phyloP scores from a whole-genome alignment of 345 rosid genomes.

The Eucalyptus tenuipes region DNA sequence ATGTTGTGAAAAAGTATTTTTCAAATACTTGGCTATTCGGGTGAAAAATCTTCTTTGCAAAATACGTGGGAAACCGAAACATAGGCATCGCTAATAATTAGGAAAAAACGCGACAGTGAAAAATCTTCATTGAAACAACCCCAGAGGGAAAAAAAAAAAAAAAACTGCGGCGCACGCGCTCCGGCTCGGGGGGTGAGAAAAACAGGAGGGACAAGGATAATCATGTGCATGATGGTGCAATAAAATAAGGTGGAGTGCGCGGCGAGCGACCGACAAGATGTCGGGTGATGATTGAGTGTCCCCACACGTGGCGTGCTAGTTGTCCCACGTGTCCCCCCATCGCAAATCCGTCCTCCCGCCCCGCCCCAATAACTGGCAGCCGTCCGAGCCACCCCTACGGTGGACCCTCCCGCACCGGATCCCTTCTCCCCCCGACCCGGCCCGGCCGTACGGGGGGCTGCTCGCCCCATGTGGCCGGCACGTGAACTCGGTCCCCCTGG shows the following conservation, averaged over 20 bases:
- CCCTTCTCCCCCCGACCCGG: neutral
- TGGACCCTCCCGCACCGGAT: neutral
- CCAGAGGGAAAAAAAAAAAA: neutral
- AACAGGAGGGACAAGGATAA: neutral
- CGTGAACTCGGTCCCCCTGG: neutral
- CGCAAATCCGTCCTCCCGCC: neutral
- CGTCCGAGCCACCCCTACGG: neutral
- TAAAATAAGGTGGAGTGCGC: neutral
- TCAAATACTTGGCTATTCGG: no score
- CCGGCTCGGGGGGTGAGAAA: neutral
- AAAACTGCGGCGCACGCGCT: neutral
- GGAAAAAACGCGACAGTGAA: neutral
- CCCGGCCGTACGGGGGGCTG: neutral
- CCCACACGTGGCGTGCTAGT: constrained; percentile 23
- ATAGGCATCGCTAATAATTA: no score
- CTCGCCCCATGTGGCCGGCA: neutral
- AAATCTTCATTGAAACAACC: neutral
- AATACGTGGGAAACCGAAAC: no score
- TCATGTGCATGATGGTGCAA: neutral
- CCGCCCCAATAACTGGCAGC: neutral
- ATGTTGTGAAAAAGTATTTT: no score
- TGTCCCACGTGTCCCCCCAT: constrained; percentile 8
- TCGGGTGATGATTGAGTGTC: constrained; percentile 21
- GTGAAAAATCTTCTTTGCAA: no score
- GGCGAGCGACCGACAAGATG: constrained; percentile 16